Base-by-base conservation (phyloP, 352 stramenopile species). In the Bremia lactucae region DNA sequence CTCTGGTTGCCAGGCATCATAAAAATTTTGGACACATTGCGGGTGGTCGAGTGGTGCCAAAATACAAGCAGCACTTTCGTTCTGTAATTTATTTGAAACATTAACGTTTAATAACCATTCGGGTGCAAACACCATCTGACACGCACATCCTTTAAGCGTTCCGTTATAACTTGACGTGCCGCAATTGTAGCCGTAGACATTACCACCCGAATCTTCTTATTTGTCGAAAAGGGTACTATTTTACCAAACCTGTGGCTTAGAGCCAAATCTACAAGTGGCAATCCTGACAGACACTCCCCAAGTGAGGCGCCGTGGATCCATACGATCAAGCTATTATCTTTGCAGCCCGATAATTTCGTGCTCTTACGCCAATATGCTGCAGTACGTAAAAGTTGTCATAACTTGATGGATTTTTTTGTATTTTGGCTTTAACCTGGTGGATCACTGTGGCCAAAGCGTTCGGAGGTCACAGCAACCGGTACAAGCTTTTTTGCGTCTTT, bases 241-340 rank as follows among this genome's bases (percentile, higher is more conserved):
- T 24, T 42, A 6, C 46, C 16, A 6, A 64, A 21, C 35, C 45
- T 35, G 11, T 44, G 36, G 4, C 37, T 56, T 26, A 83, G 44
- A 18, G 64, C 55, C 34, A 79, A 55, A 22, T 80, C 60, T 44
- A 88, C 63, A 15, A 88, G 36, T 5, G 76, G 72, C 16, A 88
- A 49, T 26, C 58, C 72, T 5, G 71, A 85, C 21, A 88, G 47
- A 42, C 71, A 85, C 49, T 88, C 76, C 7, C 76, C 76, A 19
- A 86, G 71, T 0, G 76, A 88, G 8, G 76, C 76, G 11, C 71
- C 71, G 38, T 88, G 76, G 52, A 88, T 79, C 76, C 76, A 88
- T 13, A 82, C 28, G 6, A 60, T 77, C n/a, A 71, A 64, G 7
- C 13, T 48, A 0, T 40, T 23, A 31, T 25, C 40, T 8, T 26